Base-by-base conservation (phyloP, 1,284 basidiomycete species). In the Boletus calvinii region DNA sequence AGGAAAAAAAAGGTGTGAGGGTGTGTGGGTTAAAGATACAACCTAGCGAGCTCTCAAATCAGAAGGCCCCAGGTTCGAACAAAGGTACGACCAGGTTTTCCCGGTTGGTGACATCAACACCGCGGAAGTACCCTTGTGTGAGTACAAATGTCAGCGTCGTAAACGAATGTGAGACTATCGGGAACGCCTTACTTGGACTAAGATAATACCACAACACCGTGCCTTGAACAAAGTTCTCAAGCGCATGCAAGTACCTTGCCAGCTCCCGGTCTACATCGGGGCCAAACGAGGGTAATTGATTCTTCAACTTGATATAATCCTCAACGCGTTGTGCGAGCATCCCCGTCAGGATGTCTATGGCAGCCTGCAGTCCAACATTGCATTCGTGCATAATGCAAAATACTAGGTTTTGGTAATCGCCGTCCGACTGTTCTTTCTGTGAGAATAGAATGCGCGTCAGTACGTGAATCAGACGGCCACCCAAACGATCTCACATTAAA, bases 351-450 rank as follows among this genome's bases (percentile, higher is more conserved):
- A 72, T 67, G 46, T 77, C 70, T 31, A 77, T 68, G 4, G 71
- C 76, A 29, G 59, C 67, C 57, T 79, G 77, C 6, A 79, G 63
- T 29, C 72, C 74, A 4, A 74, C 61, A n/a, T 70, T 60, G 31
- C 61, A 67, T 57, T 77, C 74, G 34, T 72, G 61, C 74, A 78
- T 77, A 48, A 78, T 68, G 46, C 71, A 71, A 59, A 76, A 76
- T 34, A 79, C 76, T 11, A 79, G 64, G 55, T 79, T 79, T 60
- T 77, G 76, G 55, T 75, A 77, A 57, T 79, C 77, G 26, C 72
- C 74, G 50, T 78, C 76, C 6, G 74, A 68, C 54, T 79, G 77
- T 56, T 79, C 77, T 65, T 77, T 77, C 76, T 77, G 59, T 47
- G 49, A 20, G 32, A 46, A 41, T 22, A 37, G 7, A 30, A 50